Evolutionary conservation across 192 early-diverging fungal genomes (phyloP), one percentile per base, ranked within the genome.

Genomic region (Umbelopsis sp.): DNA sequence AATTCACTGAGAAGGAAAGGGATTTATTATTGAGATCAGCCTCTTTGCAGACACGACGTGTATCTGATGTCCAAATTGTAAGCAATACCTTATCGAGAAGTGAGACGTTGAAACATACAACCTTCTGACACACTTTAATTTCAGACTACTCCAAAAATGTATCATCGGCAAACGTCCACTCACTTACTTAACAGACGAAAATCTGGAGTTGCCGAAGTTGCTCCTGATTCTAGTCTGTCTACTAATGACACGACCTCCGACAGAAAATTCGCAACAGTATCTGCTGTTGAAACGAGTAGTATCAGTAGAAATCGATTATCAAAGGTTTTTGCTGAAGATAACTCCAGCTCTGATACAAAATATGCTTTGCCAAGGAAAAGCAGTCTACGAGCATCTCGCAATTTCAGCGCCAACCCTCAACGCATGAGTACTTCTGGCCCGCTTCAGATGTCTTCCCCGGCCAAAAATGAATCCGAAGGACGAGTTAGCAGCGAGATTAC

Each of bases 141-240:
- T 34, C 20, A 62, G 56, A 32, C 56, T 62, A n/a, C 56, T 62
- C 56, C 56, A 32, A 29, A 31, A 62, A 62, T 62, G 56, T 34
- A 62, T 62, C 56, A 29, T 62, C 26, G 56, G 20, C 56, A 62
- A 31, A 20, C 56, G 5, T 62, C 56, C 34, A 62, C 56, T 62
- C 10, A 14, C 24, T n/a, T 62, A 17, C 56, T 62, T 20, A 62
- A 36, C 31, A 62, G 34, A 32, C 56, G 56, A 17, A 62, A 62
- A 34, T 62, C 56, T 32, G 17, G 29, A 5, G 26, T 34, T 26
- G 56, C 29, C 2, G 56, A 62, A 62, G 12, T 12, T 0, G 4
- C 34, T 5, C 12, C 1, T 29, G 56, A 62, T 62, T 32, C 52
- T 12, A 26, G 11, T 25, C 21, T 54, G 11, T 14, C 26, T 20